Percentiles rank a stretch among this genome's conserved stretches.
These are phyloP conservation scores for Lathyrus tuberosus DNA, from an alignment of 306 rosid genomes.

Conservation along the genomic window DNA sequence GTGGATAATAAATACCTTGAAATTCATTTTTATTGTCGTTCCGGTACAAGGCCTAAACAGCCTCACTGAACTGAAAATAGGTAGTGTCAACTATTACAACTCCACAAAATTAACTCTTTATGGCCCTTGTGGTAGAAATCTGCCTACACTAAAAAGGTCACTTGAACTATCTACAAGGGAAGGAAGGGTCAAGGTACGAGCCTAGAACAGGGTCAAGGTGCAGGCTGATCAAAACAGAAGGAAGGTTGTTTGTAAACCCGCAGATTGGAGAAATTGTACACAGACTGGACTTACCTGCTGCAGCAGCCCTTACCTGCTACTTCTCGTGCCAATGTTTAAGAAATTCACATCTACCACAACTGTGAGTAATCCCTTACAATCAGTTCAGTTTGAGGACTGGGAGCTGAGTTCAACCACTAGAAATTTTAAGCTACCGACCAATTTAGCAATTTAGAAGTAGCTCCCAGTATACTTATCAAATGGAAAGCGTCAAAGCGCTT, in stretches of 20 bases:
- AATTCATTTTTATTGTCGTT: background rate
- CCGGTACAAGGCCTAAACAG: background rate
- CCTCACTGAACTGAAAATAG: background rate
- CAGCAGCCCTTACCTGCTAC: background rate
- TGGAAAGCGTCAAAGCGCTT: background rate
- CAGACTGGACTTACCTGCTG: background rate
- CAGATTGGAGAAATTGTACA: background rate
- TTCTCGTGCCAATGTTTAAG: background rate
- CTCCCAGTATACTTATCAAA: background rate
- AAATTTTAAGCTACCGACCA: background rate
- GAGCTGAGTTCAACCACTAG: background rate
- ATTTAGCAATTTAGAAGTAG: background rate
- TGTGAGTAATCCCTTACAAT: background rate
- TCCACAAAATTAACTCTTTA: constrained; percentile 11
- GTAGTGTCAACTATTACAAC: background rate
- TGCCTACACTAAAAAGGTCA: background rate
- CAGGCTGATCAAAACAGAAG: constrained; percentile 10
- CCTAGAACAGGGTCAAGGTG: constrained; percentile 2
- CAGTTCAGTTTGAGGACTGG: background rate
- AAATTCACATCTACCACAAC: background rate
- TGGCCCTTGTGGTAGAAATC: background rate
- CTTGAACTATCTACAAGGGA: background rate
- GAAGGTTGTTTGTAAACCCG: background rate
- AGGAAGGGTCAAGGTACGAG: background rate
- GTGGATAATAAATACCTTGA: background rate